phyloP scores from a whole-genome alignment of 2,329 filamentous ascomycete species.

The Coniochaeta sp. region DNA sequence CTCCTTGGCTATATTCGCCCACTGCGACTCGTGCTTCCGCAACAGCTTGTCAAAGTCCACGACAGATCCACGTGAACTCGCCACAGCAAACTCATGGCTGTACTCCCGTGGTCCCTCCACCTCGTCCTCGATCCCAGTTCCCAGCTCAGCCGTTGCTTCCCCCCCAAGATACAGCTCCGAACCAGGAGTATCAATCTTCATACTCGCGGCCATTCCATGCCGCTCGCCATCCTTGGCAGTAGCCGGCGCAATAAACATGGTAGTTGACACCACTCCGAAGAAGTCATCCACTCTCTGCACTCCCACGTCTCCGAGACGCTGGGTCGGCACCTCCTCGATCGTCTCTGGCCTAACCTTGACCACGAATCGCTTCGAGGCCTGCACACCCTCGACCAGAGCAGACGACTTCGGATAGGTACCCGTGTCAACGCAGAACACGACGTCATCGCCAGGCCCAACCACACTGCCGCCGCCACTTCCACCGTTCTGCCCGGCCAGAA shows the following conservation, averaged over 20 bases:
- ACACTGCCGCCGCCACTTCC: conserved; percentile 33
- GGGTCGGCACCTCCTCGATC: neutral
- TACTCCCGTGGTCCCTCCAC: neutral
- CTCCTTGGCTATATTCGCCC: no score
- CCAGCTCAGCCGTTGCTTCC: neutral
- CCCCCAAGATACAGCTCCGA: neutral
- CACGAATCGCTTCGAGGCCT: neutral
- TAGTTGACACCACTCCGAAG: neutral
- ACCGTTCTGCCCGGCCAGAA: conserved; percentile 17
- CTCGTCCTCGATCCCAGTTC: neutral
- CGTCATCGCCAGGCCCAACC: conserved; percentile 52
- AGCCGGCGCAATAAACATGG: neutral
- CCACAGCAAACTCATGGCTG: neutral
- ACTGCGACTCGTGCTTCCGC: no score
- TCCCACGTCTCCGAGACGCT: neutral
- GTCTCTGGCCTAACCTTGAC: neutral
- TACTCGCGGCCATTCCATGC: neutral
- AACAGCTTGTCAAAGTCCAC: no score
- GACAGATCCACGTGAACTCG: neutral
- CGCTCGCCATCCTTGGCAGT: neutral
- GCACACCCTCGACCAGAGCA: neutral
- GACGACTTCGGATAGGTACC: neutral
- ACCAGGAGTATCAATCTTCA: neutral
- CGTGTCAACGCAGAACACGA: conserved; percentile 54
- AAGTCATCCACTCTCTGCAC: neutral